These are phyloP conservation scores for Fragilariopsis cylindrus DNA, from an alignment of 108 stramenopile genomes.

Conservation along the genomic window DNA sequence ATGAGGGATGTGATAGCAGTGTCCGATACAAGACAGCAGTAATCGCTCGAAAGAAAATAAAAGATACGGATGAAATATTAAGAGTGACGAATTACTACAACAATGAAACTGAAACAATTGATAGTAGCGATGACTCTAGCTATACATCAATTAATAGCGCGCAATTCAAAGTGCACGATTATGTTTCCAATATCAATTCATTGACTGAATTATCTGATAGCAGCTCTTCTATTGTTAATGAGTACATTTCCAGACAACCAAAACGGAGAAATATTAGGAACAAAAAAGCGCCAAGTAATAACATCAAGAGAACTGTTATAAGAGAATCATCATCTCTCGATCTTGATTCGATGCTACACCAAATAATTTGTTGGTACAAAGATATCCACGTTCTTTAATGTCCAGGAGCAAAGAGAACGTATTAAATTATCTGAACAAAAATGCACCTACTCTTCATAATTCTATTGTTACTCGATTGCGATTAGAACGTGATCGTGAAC, in stretches of 20 bases:
- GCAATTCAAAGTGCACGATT: no score
- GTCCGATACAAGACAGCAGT: background rate
- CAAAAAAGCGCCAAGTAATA: no score
- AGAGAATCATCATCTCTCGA: no score
- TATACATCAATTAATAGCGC: background rate
- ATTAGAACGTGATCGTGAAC: no score
- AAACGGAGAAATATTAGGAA: background rate
- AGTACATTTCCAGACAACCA: background rate
- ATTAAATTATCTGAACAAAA: background rate
- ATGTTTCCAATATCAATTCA: no score
- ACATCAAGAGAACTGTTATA: no score
- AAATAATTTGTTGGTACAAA: background rate
- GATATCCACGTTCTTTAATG: background rate
- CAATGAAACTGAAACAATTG: background rate
- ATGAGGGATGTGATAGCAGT: background rate
- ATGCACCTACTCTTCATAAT: background rate
- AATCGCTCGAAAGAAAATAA: constrained; percentile 8
- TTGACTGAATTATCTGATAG: background rate
- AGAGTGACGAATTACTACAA: background rate
- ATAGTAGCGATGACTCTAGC: background rate
- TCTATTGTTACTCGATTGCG: constrained; percentile 3
- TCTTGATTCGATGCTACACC: background rate
- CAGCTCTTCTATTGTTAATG: constrained; percentile 1
- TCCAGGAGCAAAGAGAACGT: constrained; percentile 9
- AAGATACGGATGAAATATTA: background rate